A percentile compares a stretch with the other conserved stretches of the same genome.
Evolutionary conservation across 176 grass and related monocot species (phyloP).

Genomic region (Dactylis glomerata): DNA sequence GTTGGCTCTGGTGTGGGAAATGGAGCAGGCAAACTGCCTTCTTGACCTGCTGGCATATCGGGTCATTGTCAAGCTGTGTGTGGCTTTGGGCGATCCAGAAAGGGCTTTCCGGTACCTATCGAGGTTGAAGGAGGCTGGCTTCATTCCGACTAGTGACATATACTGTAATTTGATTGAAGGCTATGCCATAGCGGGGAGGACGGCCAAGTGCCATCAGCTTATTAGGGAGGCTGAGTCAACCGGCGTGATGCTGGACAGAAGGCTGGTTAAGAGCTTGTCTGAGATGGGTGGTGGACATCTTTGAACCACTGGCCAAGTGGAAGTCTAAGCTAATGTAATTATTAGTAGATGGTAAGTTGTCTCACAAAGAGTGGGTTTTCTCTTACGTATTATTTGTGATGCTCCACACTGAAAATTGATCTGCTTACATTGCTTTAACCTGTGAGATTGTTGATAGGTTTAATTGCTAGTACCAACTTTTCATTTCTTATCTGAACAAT

Average conservation of each 20-base stretch:
- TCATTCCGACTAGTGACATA: conserved; percentile 60
- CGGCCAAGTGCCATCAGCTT: conserved; percentile 60
- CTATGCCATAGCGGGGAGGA: conserved; percentile 45
- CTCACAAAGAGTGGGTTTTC: not conserved
- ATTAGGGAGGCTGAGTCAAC: conserved; percentile 52
- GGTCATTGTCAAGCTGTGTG: conserved; percentile 66
- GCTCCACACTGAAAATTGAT: not conserved
- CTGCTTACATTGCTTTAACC: not conserved
- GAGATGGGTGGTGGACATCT: conserved; percentile 2
- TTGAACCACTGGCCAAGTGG: not conserved
- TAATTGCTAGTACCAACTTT: not conserved
- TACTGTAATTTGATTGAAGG: conserved; percentile 55
- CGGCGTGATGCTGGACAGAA: conserved; percentile 55
- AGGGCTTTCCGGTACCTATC: conserved; percentile 61
- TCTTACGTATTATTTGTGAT: not conserved
- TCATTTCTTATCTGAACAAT: not conserved
- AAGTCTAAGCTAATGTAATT: not conserved
- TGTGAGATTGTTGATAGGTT: not conserved
- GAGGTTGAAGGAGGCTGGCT: conserved; percentile 74
- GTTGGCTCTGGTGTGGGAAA: conserved; percentile 75
- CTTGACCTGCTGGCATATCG: conserved; percentile 83
- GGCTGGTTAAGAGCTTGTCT: conserved; percentile 30
- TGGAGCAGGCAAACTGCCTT: conserved; percentile 57
- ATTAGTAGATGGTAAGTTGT: not conserved
- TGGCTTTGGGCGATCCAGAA: conserved; percentile 51